A percentile compares a stretch with the other conserved stretches of the same genome.
phyloP scores from a whole-genome alignment of 2,329 filamentous ascomycete genomes.

The Aureobasidium sp. region DNA sequence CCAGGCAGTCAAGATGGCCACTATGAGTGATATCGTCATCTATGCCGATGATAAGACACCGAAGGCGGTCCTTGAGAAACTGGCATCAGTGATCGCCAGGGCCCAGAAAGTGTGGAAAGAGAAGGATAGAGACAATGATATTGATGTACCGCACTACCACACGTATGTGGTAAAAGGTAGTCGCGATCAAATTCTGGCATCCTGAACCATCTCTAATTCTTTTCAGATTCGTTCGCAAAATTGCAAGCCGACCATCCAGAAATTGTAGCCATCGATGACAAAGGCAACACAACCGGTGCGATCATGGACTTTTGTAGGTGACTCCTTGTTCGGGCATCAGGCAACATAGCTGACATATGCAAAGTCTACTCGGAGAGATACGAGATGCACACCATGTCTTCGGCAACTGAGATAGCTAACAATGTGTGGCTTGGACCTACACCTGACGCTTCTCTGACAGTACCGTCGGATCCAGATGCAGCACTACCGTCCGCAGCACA shows the following conservation, averaged over 20 bases:
- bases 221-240: conserved; percentile 52
- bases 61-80: conserved; percentile 55
- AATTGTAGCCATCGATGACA: conserved; percentile 66
- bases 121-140: conserved; percentile 39
- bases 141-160: conserved; percentile 49
- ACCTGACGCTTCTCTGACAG: conserved; percentile 54
- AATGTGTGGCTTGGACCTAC: conserved; percentile 91
- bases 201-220: conserved; percentile 25
- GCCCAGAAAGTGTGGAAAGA: conserved; percentile 71
- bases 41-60: conserved; percentile 67
- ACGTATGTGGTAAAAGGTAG: conserved; percentile 67
- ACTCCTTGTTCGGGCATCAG: background rate
- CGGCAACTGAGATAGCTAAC: conserved; percentile 74
- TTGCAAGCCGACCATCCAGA: conserved; percentile 64
- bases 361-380: conserved; percentile 66
- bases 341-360: background rate
- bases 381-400: conserved; percentile 93
- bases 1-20: conserved; percentile 78
- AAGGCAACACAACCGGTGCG: conserved; percentile 63
- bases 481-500: conserved; percentile 7
- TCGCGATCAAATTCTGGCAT: conserved; percentile 16
- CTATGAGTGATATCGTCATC: conserved; percentile 83
- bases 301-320: conserved; percentile 71
- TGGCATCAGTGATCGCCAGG: conserved; percentile 56
- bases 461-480: conserved; percentile 41